Evolutionary conservation across 1,139 yeast genomes (phyloP), one percentile per base, ranked within the genome.

Genomic region (Lodderomyces metapsilosis): DNA sequence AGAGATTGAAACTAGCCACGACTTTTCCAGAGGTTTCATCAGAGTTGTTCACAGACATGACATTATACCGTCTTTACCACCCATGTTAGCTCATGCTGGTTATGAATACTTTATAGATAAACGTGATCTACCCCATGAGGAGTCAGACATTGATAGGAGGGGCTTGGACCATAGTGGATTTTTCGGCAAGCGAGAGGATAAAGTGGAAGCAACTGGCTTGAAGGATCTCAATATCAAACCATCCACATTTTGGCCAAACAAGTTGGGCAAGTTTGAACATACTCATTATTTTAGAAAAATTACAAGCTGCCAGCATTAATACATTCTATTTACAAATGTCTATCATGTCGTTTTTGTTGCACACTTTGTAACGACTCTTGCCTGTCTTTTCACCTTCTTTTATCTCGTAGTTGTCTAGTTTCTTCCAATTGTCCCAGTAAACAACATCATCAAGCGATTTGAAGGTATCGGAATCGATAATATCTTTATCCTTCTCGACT

Each of bases 341-440:
- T 34, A 83, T 53, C 84, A 85, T 80, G 24, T 76, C 72, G 1
- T 65, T 62, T n/a, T 63, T 56, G 39, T 67, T 52, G 23, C 74
- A 64, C 30, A 85, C 63, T 60, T 88, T 88, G 43, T 68, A 73
- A 44, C 94, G 70, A 1, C 77, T 58, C 57, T 82, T 84, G 11
- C 80, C 83, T 2, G 48, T 20, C 24, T 45, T 39, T 9, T 45
- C 46, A 2, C 92, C 96, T 5, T 57, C 54, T 17, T 58, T 52
- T 32, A 68, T 44, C 57, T 89, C 97, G 22, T 59, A 62, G 2
- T 58, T 48, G 51, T 86, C 80, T 15, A 89, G 70, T 39, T 59
- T 68, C 42, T 62, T 54, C 97, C 98, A 92, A 45, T 83, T 84
- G 0, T 66, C 51, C 98, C 98, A 91, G 9, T 66, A 52, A 1